Evolutionary conservation across 2,329 filamentous ascomycete genomes (phyloP).

Genomic region (Pyrenophora teres): DNA sequence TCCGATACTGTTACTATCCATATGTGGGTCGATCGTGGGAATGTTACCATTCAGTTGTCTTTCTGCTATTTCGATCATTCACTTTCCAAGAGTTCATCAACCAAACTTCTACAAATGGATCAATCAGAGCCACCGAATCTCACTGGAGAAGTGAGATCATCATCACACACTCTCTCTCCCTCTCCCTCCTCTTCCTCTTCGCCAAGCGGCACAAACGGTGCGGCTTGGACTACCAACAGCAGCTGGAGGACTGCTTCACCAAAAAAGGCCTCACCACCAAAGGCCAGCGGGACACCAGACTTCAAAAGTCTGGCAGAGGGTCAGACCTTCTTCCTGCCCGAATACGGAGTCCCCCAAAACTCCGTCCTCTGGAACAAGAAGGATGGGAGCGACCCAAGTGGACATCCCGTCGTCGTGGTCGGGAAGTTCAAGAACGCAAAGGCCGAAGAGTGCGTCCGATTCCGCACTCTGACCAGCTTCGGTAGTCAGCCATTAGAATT

Average conservation of each 20-base stretch:
- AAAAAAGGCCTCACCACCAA: not conserved
- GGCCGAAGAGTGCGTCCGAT: conserved; percentile 10
- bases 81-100: no score
- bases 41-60: no score
- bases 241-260: conserved; percentile 8
- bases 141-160: no score
- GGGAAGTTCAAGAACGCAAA: not conserved
- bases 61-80: no score
- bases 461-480: conserved; percentile 21
- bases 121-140: no score
- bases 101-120: no score
- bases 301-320: conserved; percentile 5
- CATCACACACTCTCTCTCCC: not conserved
- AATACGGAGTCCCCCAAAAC: not conserved
- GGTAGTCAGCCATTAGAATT: conserved; percentile 6
- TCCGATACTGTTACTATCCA: no score
- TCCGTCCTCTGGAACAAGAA: conserved; percentile 4
- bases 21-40: no score
- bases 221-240: not conserved
- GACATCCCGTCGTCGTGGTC: conserved; percentile 19
- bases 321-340: conserved; percentile 8
- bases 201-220: not conserved
- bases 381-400: not conserved
- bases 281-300: not conserved
- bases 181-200: not conserved